Conservation (phyloP, 2,329 filamentous ascomycete genomes). For the Monascus ruber region DNA sequence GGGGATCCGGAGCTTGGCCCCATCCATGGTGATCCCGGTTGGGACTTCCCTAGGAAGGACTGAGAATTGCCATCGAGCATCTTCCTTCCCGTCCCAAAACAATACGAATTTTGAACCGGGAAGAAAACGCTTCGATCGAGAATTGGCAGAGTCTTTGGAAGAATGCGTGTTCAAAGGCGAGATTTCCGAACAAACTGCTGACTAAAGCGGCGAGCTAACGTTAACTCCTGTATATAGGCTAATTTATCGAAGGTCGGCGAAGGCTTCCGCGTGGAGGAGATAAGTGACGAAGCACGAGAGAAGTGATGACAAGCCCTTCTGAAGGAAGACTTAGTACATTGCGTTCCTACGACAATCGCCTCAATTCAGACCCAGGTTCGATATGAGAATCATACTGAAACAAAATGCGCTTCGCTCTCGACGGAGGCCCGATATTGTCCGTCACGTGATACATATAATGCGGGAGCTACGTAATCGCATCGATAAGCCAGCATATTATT, state of each 20-base stretch:
- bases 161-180: too few species aligned
- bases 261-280: neutral
- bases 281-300: neutral
- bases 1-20: conserved; percentile 10
- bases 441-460: too few species aligned
- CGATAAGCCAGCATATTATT: too few species aligned
- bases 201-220: neutral
- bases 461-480: too few species aligned
- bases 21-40: conserved; percentile 9
- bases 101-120: neutral
- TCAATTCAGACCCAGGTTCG: too few species aligned
- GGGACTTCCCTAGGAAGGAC: conserved; percentile 20
- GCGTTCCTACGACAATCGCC: too few species aligned
- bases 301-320: too few species aligned
- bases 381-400: too few species aligned
- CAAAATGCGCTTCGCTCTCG: too few species aligned
- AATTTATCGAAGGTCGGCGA: neutral
- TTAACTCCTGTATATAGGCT: neutral
- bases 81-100: conserved; percentile 3
- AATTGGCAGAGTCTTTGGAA: too few species aligned
- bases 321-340: too few species aligned
- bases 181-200: neutral
- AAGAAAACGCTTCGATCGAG: neutral
- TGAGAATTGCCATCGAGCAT: conserved; percentile 26
- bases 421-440: too few species aligned